Evolutionary conservation across 2,329 filamentous ascomycete species (phyloP), one percentile per base, ranked within the genome.

Genomic region (Gyromitra esculenta): DNA sequence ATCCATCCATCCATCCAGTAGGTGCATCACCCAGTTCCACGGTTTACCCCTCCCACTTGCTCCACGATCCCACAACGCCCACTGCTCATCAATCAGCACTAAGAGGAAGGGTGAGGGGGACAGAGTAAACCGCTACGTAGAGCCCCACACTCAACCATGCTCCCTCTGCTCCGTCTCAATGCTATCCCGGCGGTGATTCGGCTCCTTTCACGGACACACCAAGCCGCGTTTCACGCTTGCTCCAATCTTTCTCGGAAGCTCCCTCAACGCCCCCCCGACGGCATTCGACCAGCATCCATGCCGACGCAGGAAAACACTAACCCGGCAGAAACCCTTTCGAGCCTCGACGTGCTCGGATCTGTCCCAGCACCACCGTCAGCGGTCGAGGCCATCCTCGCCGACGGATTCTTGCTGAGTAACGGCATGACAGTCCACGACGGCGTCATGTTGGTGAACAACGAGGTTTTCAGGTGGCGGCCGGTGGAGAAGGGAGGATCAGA

Each of bases 331-430:
- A 75, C 41, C 18, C 50, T 98, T 80, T 85, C 84, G 54, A 87
- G 88, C 13, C 87, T 98, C 79, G 90, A 99, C 82, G 91, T 99
- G 5, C 87, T 98, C 3, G 90, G 89, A 52, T 90, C 89, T 79
- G 89, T 90, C 0, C 91, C 93, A 0, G 86, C 89, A 2, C 96
- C 95, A 0, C 90, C 93, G 0, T 97, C 93, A 0, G 90, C 90
- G 1, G 89, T 99, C 59, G 94, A 97, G 81, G 90, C 91, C 5
- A 97, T 93, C 84, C 89, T 92, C 75, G 85, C 88, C 76, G 90
- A 95, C 81, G 96, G 96, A 0, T 99, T 99, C 83, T 89, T 91
- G 79, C 86, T 99, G 59, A 92, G 96, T 84, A 96, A 90, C 81
- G 94, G 94, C 9, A 85, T 92, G 45, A 90, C 88, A 1, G 89